Conservation (phyloP, 2,329 filamentous ascomycete genomes). For the Colletotrichum nymphaeae region DNA sequence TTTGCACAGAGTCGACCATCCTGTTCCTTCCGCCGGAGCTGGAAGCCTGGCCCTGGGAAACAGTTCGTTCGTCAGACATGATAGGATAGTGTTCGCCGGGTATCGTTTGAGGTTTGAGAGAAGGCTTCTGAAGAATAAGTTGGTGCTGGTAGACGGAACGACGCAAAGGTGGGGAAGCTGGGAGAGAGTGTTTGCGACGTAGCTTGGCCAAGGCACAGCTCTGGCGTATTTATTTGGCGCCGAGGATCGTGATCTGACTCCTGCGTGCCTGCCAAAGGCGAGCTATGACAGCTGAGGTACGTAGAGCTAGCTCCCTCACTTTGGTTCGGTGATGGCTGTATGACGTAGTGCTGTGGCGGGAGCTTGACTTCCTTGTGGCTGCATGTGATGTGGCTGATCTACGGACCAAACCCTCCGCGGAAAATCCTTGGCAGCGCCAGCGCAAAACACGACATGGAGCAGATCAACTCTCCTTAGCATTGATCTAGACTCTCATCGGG, state of each 20-base stretch:
- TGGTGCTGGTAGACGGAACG: background rate
- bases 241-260: slow-evolving; percentile 29
- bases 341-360: slow-evolving; percentile 30
- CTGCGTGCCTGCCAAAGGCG: slow-evolving; percentile 17
- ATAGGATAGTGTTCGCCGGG: background rate
- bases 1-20: slow-evolving; percentile 52
- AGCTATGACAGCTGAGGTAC: slow-evolving; percentile 17
- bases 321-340: slow-evolving; percentile 29
- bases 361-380: background rate
- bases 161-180: background rate
- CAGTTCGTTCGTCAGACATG: slow-evolving; percentile 29
- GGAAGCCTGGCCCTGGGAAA: slow-evolving; percentile 19
- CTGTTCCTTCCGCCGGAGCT: slow-evolving; percentile 31
- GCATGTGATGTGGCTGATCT: slow-evolving; percentile 13
- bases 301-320: slow-evolving; percentile 22
- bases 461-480: background rate
- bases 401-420: background rate
- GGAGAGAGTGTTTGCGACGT: background rate
- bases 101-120: background rate
- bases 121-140: background rate
- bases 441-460: too few relatives aligned
- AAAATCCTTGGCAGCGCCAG: background rate
- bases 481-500: background rate
- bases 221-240: slow-evolving; percentile 21
- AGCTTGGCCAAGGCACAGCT: background rate